Base-by-base conservation (phyloP, 768 basidiomycete species). In the Trametes elegans region DNA sequence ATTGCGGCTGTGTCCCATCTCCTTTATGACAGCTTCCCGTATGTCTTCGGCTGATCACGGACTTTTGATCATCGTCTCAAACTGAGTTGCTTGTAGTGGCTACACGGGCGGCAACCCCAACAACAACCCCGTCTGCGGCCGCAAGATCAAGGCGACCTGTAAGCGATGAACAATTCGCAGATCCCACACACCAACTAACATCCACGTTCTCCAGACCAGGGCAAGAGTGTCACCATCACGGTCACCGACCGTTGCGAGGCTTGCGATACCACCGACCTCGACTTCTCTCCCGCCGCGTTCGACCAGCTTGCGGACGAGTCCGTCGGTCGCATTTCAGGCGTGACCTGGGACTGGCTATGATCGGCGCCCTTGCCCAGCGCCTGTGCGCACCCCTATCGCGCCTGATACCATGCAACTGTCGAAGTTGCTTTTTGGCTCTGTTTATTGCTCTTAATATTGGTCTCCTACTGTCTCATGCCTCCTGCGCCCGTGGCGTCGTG, bases 81-180 rank as follows among this genome's bases (percentile, higher is more conserved):
- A n/a, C 21, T 18, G 48, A 21, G 50, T 23, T 19, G 40, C 27
- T 41, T 49, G 24, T 54, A 89, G 87, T 40, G 79, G 75, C 9
- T 86, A 82, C 66, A 47, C 69, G 16, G 77, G 79, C 23, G 74
- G 45, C 6, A 82, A 93, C 74, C 86, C 90, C 24, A 93, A 92
- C 69, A 64, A 59, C 51, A 91, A 93, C 73, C 88, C 90, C 29
- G 67, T 93, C 50, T 93, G 91, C 66, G 71, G 72, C 61, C 76
- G 70, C 63, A 60, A 71, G 49, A 70, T 87, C 51, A 62, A 19
- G 0, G 71, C 71, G 8, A 57, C 19, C 5, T 88, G 88, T 87
- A 71, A 68, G 77, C 71, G 5, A 3, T 53, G 26, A 27, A 47
- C 49, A 50, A 51, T 52, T 21, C 10, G 5, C 54, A 5, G 48